These are phyloP conservation scores for Saturnispora quitensis DNA, from an alignment of 805 yeast genomes.

Conservation along the genomic window DNA sequence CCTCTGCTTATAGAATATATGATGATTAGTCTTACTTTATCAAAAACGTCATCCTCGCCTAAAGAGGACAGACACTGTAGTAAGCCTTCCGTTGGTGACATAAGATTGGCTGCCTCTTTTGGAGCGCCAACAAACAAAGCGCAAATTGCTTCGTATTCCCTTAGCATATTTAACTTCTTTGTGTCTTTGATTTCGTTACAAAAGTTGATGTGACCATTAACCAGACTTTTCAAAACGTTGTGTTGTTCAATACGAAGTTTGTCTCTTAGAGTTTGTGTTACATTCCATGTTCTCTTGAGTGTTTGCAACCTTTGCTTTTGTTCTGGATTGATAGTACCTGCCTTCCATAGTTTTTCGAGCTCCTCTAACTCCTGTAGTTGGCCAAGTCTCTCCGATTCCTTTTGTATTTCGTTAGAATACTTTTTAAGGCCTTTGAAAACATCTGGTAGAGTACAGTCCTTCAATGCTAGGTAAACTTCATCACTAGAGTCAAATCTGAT, in stretches of 20 bases:
- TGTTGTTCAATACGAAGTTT: constrained; percentile 5
- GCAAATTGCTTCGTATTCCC: constrained; percentile 7
- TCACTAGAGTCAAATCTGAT: constrained; percentile 22
- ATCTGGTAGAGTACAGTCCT: constrained; percentile 21
- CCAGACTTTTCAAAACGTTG: constrained; percentile 4
- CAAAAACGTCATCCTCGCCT: constrained; percentile 34
- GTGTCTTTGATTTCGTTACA: constrained; percentile 8
- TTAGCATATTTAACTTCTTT: constrained; percentile 1
- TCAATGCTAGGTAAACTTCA: constrained; percentile 19
- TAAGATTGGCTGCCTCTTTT: constrained; percentile 9
- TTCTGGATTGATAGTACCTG: constrained; percentile 1
- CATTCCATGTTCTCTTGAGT: constrained; percentile 5
- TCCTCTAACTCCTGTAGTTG: constrained; percentile 7
- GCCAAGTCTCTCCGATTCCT: constrained; percentile 3
- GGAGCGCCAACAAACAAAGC: constrained; percentile 6
- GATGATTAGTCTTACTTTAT: constrained; percentile 66
- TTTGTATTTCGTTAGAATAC: constrained; percentile 3
- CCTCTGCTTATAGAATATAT: constrained; percentile 75
- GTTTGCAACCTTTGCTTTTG: constrained; percentile 6
- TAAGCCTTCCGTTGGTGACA: constrained; percentile 48
- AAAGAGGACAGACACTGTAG: constrained; percentile 41
- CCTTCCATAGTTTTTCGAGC: constrained; percentile 1
- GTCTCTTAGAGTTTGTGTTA: constrained; percentile 6
- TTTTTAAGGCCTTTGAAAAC: constrained; percentile 16
- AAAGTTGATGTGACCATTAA: constrained; percentile 7